These are phyloP conservation scores for Globisporangium emineosum DNA, from an alignment of 352 stramenopile species.

Conservation along the genomic window DNA sequence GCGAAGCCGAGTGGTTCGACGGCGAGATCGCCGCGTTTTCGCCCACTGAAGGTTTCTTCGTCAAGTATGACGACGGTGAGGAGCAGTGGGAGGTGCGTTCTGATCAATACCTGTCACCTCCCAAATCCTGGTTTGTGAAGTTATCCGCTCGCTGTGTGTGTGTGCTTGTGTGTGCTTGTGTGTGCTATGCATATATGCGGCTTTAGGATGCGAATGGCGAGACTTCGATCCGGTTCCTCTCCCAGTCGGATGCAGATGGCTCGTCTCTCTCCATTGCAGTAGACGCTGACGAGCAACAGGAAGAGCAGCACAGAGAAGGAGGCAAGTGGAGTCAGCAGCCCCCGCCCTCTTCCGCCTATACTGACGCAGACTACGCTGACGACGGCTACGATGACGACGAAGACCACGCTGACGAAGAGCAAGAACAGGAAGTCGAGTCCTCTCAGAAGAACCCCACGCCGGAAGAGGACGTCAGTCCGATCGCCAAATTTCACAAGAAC, in stretches of 20 bases:
- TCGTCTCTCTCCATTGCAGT: background rate
- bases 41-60: slow-evolving; percentile 40
- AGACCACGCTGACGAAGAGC: slow-evolving; percentile 20
- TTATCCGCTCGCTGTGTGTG: too few species aligned
- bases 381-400: slow-evolving; percentile 23
- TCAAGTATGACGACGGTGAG: slow-evolving; percentile 75
- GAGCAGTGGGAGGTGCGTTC: slow-evolving; percentile 61
- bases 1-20: slow-evolving; percentile 63
- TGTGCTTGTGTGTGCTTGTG: background rate
- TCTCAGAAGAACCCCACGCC: background rate
- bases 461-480: slow-evolving; percentile 2
- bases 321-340: slow-evolving; percentile 5
- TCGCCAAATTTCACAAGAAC: background rate
- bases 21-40: slow-evolving; percentile 40
- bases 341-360: slow-evolving; percentile 13
- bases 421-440: slow-evolving; percentile 1
- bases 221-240: slow-evolving; percentile 26
- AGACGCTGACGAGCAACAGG: background rate
- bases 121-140: too few species aligned
- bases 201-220: slow-evolving; percentile 5
- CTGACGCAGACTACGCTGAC: slow-evolving; percentile 11
- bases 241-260: background rate
- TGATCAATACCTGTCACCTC: too few species aligned
- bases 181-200: background rate
- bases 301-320: background rate